Base-by-base conservation (phyloP, 2,329 filamentous ascomycete genomes). In the Neospermospora avenae region DNA sequence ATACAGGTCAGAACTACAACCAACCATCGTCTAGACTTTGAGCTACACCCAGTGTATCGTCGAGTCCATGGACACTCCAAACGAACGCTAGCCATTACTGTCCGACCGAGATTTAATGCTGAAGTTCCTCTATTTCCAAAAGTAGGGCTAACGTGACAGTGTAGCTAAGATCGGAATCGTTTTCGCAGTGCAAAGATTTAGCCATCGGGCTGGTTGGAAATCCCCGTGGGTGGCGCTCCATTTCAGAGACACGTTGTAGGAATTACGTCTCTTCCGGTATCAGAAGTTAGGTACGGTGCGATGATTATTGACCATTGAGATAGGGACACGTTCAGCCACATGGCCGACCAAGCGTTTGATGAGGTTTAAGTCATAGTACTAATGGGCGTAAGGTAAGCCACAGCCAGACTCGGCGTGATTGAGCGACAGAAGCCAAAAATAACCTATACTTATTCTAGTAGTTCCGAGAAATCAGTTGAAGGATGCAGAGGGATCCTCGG, bases 21-120 rank as follows among this genome's bases (percentile, higher is more conserved):
- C 70, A 61, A 80, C 77, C 63, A 81, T 73, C 14, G 80, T 72
- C 63, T 79, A 80, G 6, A 83, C 58, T 0, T 77, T 77, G n/a
- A 76, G 73, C 11, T 73, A 63, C 3, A 73, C n/a, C 71, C 4
- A 78, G 68, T 39, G 80, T 71, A 61, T 81, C 76, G 16, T 77
- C 77, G 1, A 78, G 64, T 3, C 78, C 80, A 53, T 80, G 74
- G 22, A 75, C 74, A 58, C 75, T 75, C 14, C 67, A 65, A 78
- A 16, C 80, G 72, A 7, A 73, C 70, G n/a, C 71, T 73, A 1
- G 80, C 72, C 2, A 77, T 70, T 28, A 73, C 76, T 20, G n/a
- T 74, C 67, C 4, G 84, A 68, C n/a, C 72, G 68, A 68, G 68
- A 65, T 42, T 68, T 68, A 16, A 58, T 44, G 25, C 65, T 63